Conservation (phyloP, 768 basidiomycete species). For the Tubosaeta sp. region DNA sequence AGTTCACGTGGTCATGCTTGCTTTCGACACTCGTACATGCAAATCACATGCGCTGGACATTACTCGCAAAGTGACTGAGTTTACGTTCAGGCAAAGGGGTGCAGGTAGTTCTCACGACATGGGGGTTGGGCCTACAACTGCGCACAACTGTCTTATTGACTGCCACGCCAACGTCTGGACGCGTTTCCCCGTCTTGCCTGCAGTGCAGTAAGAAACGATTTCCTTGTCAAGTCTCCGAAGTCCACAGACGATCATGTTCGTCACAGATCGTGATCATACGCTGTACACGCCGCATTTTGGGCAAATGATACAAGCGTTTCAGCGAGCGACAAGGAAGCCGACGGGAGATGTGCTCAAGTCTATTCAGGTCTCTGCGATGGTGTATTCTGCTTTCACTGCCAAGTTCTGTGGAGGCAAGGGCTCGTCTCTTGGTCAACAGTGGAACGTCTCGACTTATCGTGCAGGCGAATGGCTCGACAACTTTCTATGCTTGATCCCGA, state of each 20-base stretch:
- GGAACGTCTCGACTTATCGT: constrained; percentile 37
- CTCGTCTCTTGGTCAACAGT: constrained; percentile 4
- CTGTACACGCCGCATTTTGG: constrained; percentile 40
- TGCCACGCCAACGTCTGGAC: constrained; percentile 34
- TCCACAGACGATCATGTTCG: constrained; percentile 15
- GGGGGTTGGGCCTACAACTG: constrained; percentile 12
- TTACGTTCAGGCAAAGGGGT: constrained; percentile 47
- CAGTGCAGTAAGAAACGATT: constrained; percentile 44
- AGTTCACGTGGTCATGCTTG: no score
- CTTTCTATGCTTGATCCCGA: constrained; percentile 57
- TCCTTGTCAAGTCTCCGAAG: constrained; percentile 31
- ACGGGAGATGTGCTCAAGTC: constrained; percentile 24
- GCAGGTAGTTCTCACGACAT: constrained; percentile 7
- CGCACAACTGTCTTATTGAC: constrained; percentile 50
- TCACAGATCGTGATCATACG: no score
- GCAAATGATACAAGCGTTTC: constrained; percentile 43
- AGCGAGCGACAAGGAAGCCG: constrained; percentile 49
- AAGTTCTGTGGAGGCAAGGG: background rate
- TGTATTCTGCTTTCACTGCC: no score
- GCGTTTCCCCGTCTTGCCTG: constrained; percentile 43
- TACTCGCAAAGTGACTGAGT: constrained; percentile 11
- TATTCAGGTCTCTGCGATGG: no score
- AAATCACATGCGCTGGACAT: no score
- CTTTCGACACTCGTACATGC: no score
- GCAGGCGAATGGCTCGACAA: constrained; percentile 62